phyloP scores from a whole-genome alignment of 2,329 filamentous ascomycete species.

The Aspergillus latus region DNA sequence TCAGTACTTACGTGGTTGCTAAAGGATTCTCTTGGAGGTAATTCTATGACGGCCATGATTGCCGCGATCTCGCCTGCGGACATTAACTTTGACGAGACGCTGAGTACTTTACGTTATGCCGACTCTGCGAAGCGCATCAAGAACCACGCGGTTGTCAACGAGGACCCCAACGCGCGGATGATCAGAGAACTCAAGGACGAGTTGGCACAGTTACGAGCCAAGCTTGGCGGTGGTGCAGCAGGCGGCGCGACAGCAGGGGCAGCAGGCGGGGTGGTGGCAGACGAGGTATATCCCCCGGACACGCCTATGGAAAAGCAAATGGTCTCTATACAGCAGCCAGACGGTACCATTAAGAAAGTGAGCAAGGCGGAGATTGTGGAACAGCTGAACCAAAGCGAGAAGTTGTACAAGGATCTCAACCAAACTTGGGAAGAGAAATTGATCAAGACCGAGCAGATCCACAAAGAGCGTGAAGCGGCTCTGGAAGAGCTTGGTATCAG shows the following conservation, averaged over 20 bases:
- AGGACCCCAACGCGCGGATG: constrained; percentile 98
- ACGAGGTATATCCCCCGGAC: constrained; percentile 86
- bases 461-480: constrained; percentile 93
- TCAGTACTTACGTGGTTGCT: constrained; percentile 94
- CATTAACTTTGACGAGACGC: constrained; percentile 97
- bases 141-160: constrained; percentile 99
- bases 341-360: constrained; percentile 88
- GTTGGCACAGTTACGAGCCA: constrained; percentile 77
- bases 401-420: constrained; percentile 91
- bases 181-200: constrained; percentile 98
- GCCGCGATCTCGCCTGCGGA: constrained; percentile 96
- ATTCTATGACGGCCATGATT: constrained; percentile 99
- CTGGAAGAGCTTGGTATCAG: constrained; percentile 96
- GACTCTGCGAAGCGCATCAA: constrained; percentile 99
- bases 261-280: constrained; percentile 53
- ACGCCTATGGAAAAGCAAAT: constrained; percentile 95
- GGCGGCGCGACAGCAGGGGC: constrained; percentile 43
- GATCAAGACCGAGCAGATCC: constrained; percentile 90
- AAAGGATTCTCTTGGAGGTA: constrained; percentile 95
- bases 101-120: constrained; percentile 92
- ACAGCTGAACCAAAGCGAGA: constrained; percentile 93
- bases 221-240: constrained; percentile 64
- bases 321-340: constrained; percentile 83
- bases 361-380: constrained; percentile 98
- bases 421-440: constrained; percentile 99